A percentile compares a stretch with the other conserved stretches of the same genome.
phyloP scores from a whole-genome alignment of 2,329 filamentous ascomycete genomes.

The Calonectria naviculata region DNA sequence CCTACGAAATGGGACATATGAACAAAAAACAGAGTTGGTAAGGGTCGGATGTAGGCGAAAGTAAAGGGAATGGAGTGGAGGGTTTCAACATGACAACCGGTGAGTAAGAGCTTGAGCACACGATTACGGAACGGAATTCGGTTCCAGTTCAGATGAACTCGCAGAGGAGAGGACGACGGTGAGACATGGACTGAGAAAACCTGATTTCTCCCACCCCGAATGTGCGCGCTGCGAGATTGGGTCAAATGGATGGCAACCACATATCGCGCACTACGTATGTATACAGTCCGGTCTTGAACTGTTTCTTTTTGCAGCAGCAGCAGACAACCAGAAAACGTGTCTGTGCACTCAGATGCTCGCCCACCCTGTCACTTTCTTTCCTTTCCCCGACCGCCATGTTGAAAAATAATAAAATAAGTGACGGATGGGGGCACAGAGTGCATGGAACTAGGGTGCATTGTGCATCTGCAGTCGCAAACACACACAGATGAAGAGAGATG shows the following conservation, averaged over 20 bases:
- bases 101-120: conserved; percentile 5
- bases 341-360: not conserved
- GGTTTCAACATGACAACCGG: conserved; percentile 2
- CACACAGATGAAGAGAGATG: not conserved
- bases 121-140: not conserved
- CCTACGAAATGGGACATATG: no score
- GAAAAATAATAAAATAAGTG: not conserved
- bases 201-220: not conserved
- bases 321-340: not conserved
- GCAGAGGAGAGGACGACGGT: not conserved
- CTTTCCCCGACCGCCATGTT: not conserved
- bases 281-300: not conserved
- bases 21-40: not conserved
- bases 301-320: not conserved
- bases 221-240: not conserved
- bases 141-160: not conserved
- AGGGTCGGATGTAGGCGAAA: not conserved
- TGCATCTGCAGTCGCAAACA: not conserved
- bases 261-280: not conserved
- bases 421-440: not conserved
- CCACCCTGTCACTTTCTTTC: not conserved
- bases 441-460: not conserved
- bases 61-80: not conserved
- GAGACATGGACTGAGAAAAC: not conserved
- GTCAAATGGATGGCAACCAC: not conserved